Evolutionary conservation across 75 land plant genomes (phyloP), one percentile per base, ranked within the genome.

Genomic region (Pseudotsuga menziesii): DNA sequence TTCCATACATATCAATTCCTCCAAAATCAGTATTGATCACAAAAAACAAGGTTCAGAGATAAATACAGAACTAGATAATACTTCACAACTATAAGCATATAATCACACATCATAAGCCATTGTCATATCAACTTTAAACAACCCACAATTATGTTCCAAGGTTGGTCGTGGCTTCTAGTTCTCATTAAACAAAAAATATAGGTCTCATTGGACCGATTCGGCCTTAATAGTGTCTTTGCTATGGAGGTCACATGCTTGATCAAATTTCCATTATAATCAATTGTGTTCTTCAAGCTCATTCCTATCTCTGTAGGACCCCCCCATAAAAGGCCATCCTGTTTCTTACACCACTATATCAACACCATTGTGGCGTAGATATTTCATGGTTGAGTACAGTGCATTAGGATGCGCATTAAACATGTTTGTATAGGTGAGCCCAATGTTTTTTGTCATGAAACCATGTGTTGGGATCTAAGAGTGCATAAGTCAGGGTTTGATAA

Each of bases 391-490:
- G 75, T 72, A 92, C 20, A 91, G 90, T 35, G 96, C 96, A 82
- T 94, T 96, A 35, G 91, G 56, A 74, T 93, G 93, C 23, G 96
- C 98, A n/a, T 94, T 96, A 39, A 94, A 81, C 61, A 94, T 76
- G 81, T 80, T 92, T 52, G 22, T 54, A 83, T 94, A 94, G 26
- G 71, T 71, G 58, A 89, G 73, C 20, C 88, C 89, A 58, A 71
- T 87, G 61, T 82, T 85, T 12, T 12, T 88, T 26, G 56, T 94
- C 98, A 15, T 75, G 74, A 17, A 87, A 85, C 11, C 90, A 90
- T 29, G 81, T 58, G 72, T 85, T 87, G 16, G 79, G 74, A 14
- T 60, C 52, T 17, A 90, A 85, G 69, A 89, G 82, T 41, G 93
- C 91, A 82, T 94, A 94, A 56, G 84, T 86, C 39, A 94, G 80